phyloP scores from a whole-genome alignment of 1,284 basidiomycete species.

The Rhodotorula sp. region DNA sequence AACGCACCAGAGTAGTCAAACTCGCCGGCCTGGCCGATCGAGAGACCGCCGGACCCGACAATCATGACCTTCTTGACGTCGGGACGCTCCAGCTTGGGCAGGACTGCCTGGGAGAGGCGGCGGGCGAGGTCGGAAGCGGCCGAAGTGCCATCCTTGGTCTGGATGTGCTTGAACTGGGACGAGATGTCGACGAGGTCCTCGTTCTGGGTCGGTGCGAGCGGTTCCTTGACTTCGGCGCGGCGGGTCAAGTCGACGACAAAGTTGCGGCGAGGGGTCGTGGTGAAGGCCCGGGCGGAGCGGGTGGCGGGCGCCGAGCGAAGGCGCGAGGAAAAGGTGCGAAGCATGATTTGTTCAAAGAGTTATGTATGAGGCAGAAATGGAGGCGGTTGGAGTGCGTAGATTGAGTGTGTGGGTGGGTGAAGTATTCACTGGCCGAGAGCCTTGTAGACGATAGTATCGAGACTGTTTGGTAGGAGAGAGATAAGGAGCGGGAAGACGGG shows the following conservation, averaged over 20 bases:
- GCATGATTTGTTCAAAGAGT: slow-evolving; percentile 20
- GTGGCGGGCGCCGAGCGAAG: slow-evolving; percentile 14
- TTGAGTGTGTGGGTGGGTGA: not conserved
- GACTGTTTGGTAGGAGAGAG: slow-evolving; percentile 9
- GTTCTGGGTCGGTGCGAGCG: slow-evolving; percentile 10
- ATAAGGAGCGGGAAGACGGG: not conserved
- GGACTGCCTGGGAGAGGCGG: slow-evolving; percentile 83
- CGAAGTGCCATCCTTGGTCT: slow-evolving; percentile 40
- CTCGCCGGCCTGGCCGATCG: slow-evolving; percentile 98
- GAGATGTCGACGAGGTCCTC: slow-evolving; percentile 39
- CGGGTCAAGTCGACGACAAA: slow-evolving; percentile 29
- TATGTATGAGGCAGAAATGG: not conserved
- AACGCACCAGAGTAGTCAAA: slow-evolving; percentile 91
- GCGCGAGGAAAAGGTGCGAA: slow-evolving; percentile 37
- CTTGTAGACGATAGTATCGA: slow-evolving; percentile 40
- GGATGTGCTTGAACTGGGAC: slow-evolving; percentile 42
- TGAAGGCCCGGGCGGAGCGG: slow-evolving; percentile 32
- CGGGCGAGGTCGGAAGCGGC: slow-evolving; percentile 80
- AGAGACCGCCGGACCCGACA: slow-evolving; percentile 92
- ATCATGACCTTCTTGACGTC: slow-evolving; percentile 95
- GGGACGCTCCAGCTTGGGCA: slow-evolving; percentile 79
- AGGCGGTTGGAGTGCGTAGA: not conserved
- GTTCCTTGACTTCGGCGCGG: slow-evolving; percentile 18
- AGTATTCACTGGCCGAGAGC: slow-evolving; percentile 27
- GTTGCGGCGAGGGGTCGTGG: slow-evolving; percentile 15